phyloP scores from a whole-genome alignment of 495 filamentous ascomycete species.

The Massariosphaeria phaeospora region DNA sequence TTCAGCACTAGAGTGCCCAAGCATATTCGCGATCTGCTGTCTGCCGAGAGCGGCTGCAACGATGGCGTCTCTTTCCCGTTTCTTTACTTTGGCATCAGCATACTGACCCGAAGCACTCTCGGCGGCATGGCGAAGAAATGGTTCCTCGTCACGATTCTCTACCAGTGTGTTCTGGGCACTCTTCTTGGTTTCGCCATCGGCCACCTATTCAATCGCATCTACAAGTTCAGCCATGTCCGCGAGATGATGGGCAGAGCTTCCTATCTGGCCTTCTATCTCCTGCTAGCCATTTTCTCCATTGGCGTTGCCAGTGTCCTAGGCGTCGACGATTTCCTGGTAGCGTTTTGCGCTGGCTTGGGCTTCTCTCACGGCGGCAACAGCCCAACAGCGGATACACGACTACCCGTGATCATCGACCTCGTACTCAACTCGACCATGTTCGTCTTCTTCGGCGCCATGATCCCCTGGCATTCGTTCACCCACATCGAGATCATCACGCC shows the following conservation, averaged over 20 bases:
- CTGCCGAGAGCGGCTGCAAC: conserved; percentile 50
- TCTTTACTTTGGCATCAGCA: conserved; percentile 44
- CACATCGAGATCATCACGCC: conserved; percentile 38
- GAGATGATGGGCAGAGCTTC: conserved; percentile 42
- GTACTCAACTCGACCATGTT: conserved; percentile 49
- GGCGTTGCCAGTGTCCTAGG: conserved; percentile 47
- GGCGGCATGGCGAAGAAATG: conserved; percentile 44
- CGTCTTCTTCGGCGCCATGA: conserved; percentile 48
- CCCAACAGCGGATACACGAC: conserved; percentile 38
- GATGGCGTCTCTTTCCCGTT: conserved; percentile 50
- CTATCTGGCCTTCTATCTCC: conserved; percentile 50
- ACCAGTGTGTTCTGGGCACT: conserved; percentile 47
- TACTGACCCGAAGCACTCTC: conserved; percentile 34
- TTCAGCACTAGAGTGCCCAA: conserved; percentile 46
- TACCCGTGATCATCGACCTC: conserved; percentile 46
- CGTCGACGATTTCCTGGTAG: conserved; percentile 49
- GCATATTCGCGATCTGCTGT: conserved; percentile 45
- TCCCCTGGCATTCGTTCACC: conserved; percentile 45
- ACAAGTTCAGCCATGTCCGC: conserved; percentile 39
- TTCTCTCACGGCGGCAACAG: conserved; percentile 47
- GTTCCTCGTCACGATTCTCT: conserved; percentile 48
- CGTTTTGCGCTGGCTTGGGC: conserved; percentile 49
- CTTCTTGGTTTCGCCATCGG: conserved; percentile 44
- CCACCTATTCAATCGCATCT: conserved; percentile 39
- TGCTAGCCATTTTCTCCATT: conserved; percentile 47